Evolutionary conservation across 2,329 filamentous ascomycete genomes (phyloP).

Genomic region (Cladophialophora psammophila): DNA sequence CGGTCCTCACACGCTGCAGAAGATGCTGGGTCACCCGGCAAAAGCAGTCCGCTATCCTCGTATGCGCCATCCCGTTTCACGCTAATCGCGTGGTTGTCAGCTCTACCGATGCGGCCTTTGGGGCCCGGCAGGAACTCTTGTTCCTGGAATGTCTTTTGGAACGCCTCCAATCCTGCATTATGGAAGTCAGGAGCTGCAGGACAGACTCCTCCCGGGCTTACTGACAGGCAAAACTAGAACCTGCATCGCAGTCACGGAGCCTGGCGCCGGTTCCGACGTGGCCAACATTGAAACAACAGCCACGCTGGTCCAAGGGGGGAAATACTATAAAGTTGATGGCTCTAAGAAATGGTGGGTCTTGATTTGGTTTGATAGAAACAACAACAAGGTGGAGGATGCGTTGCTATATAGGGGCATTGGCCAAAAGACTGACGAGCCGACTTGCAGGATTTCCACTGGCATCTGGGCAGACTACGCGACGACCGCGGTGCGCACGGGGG

Average conservation of each 20-base stretch:
- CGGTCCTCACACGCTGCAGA: too few species aligned
- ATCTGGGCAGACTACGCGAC: constrained; percentile 72
- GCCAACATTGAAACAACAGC: constrained; percentile 69
- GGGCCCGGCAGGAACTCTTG: constrained; percentile 39
- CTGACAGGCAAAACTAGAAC: constrained; percentile 69
- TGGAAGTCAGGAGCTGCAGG: constrained; percentile 66
- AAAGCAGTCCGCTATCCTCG: background rate
- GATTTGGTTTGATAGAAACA: constrained; percentile 64
- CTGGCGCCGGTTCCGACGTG: constrained; percentile 73
- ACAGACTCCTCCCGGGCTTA: constrained; percentile 70
- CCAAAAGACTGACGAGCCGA: constrained; percentile 44
- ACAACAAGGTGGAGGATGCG: constrained; percentile 68
- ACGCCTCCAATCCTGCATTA: constrained; percentile 75
- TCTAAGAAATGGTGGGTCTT: constrained; percentile 69
- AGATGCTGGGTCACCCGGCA: background rate
- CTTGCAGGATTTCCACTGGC: constrained; percentile 82
- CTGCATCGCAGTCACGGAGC: constrained; percentile 81
- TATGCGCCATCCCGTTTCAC: too few species aligned
- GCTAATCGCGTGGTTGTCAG: background rate
- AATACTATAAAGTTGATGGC: constrained; percentile 72
- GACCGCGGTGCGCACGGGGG: constrained; percentile 75
- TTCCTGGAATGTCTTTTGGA: constrained; percentile 61
- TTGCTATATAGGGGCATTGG: too few species aligned
- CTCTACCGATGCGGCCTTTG: constrained; percentile 3
- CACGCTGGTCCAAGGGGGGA: constrained; percentile 59